Evolutionary conservation across 2,329 filamentous ascomycete genomes (phyloP).

Genomic region (Arthrobotrys musiformis): DNA sequence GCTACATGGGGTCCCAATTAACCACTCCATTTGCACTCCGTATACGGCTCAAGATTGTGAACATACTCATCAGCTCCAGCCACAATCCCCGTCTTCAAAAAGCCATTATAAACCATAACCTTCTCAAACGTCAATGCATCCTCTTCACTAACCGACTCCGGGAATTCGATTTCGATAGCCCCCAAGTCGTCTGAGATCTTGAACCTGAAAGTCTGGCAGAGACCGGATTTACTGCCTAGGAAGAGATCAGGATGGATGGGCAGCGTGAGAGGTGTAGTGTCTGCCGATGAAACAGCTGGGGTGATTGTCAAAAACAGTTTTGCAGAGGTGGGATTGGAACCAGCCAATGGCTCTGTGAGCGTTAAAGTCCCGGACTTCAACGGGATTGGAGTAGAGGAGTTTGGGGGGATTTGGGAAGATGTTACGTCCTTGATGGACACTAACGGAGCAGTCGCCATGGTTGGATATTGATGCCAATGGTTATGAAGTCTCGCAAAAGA

Average conservation of each 20-base stretch:
- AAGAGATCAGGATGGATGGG: slow-evolving; percentile 50
- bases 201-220: slow-evolving; percentile 50
- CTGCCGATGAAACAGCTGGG: slow-evolving; percentile 1
- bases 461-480: not conserved
- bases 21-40: not conserved
- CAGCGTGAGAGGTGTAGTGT: slow-evolving; percentile 32
- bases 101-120: slow-evolving; percentile 56
- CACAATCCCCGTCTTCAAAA: slow-evolving; percentile 54
- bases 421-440: slow-evolving; percentile 51
- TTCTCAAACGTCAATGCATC: slow-evolving; percentile 56
- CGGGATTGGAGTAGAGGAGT: slow-evolving; percentile 13
- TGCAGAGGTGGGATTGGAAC: slow-evolving; percentile 30
- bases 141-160: slow-evolving; percentile 40
- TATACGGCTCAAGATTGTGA: not conserved
- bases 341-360: slow-evolving; percentile 42
- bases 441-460: slow-evolving; percentile 50
- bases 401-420: slow-evolving; percentile 35
- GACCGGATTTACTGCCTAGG: slow-evolving; percentile 45
- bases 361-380: slow-evolving; percentile 48
- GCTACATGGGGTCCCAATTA: not conserved
- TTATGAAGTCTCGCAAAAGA: not conserved
- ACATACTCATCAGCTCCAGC: slow-evolving; percentile 57
- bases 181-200: slow-evolving; percentile 40
- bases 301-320: slow-evolving; percentile 53
- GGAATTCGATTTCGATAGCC: slow-evolving; percentile 57